Base-by-base conservation (phyloP, 2,329 filamentous ascomycete species). In the Periconia sp. region DNA sequence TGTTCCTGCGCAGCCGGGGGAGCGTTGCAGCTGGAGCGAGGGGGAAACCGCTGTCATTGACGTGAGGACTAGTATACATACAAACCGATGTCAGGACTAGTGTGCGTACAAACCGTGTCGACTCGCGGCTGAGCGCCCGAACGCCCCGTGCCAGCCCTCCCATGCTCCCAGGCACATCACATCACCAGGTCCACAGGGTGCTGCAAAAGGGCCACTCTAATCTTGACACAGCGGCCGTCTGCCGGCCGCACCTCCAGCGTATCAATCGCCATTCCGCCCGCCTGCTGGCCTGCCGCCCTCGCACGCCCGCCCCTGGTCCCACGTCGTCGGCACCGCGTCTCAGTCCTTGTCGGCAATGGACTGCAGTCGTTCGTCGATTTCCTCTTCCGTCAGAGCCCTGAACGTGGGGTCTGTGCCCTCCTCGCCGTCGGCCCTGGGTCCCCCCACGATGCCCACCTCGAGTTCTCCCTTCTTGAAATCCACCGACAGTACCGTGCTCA, bases 401-500 rank as follows among this genome's bases (percentile, higher is more conserved):
- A 99, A 99, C 50, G 78, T 79, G 36, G 86, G 74, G 63, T 89
- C 82, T 52, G 86, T 88, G 54, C 89, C 90, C 70, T 95, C 88
- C 74, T 88, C 81, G 57, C 92, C 92, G 66, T 95, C 89, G 46
- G 79, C 75, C 63, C 84, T 82, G 44, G 92, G 92, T 21, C 91
- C 92, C 56, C 94, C 94, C 40, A 96, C 94, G 66, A 99, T 92
- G 52, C 94, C 94, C 74, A 99, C 89, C 78, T 99, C 94, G 71
- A 99, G 86, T 79, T 99, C 94, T 61, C 88, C 88, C 81, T 97
- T 97, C 84, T 99, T 99, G 81, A 99, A 99, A 73, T 99, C 94
- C 73, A 97, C 95, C 74, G 92, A 96, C 54, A 99, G 81, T 48
- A 99, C 92, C 24, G 89, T 95, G 82, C 92, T 96, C 72, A 99